These are phyloP conservation scores for Podaxis carcinomalis DNA, from an alignment of 768 basidiomycete species.

Conservation along the genomic window DNA sequence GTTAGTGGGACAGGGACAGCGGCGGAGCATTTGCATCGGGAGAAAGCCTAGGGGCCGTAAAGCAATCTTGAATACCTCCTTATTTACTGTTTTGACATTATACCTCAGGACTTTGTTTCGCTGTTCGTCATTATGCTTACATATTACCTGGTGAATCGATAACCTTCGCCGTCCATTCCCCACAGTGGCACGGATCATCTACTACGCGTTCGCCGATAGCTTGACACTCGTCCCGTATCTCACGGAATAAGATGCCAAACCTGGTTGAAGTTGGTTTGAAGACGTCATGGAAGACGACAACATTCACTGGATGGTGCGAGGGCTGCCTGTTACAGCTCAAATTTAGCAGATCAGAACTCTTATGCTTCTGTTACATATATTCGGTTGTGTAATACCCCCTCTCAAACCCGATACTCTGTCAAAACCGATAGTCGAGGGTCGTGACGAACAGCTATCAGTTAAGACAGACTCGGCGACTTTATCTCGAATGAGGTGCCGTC, in stretches of 20 bases:
- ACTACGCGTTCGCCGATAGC: not conserved
- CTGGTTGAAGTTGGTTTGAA: not conserved
- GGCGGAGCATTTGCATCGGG: not conserved
- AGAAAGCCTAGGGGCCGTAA: not conserved
- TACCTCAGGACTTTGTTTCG: not conserved
- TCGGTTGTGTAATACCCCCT: too few relatives aligned
- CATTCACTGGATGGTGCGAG: not conserved
- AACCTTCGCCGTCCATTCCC: not conserved
- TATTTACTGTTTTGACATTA: not conserved
- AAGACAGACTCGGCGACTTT: too few relatives aligned
- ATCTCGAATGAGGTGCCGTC: not conserved
- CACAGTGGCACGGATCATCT: not conserved
- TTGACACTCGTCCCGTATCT: not conserved
- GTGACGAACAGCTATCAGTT: too few relatives aligned
- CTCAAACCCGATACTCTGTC: too few relatives aligned
- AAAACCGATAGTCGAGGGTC: too few relatives aligned
- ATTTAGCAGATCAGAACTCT: not conserved
- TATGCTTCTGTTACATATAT: not conserved
- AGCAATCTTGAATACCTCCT: not conserved
- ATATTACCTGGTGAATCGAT: not conserved
- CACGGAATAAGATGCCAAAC: not conserved
- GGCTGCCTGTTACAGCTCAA: not conserved
- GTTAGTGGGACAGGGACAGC: not conserved
- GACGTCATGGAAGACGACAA: not conserved
- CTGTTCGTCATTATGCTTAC: not conserved